phyloP scores from a whole-genome alignment of 768 basidiomycete species.

The Inosperma sp. region DNA sequence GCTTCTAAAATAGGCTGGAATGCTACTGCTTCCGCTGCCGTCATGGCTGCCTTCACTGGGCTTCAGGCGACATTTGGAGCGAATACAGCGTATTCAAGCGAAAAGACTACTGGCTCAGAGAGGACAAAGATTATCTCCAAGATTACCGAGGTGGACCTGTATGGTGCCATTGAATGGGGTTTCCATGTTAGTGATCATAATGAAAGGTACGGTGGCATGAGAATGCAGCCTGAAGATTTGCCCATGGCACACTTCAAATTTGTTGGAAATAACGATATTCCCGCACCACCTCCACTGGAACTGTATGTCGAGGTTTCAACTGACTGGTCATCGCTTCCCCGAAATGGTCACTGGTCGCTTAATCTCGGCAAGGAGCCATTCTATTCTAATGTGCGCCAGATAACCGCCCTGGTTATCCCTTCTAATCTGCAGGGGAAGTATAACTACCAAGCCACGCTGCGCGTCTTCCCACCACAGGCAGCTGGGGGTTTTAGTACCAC shows the following conservation, averaged over 20 bases:
- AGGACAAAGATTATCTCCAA: neutral
- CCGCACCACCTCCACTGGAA: neutral
- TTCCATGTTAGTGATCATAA: neutral
- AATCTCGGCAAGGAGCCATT: neutral
- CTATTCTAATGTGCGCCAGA: neutral
- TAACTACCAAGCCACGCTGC: neutral
- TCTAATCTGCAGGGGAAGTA: neutral
- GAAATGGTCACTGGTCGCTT: no score
- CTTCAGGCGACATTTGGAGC: neutral
- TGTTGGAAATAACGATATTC: neutral
- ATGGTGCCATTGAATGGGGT: neutral
- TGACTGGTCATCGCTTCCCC: neutral
- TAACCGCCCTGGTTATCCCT: neutral
- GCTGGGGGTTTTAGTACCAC: no score
- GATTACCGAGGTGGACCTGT: neutral
- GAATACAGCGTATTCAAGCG: neutral
- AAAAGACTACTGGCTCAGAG: neutral
- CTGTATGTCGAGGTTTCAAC: neutral
- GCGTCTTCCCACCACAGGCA: neutral
- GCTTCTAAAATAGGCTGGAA: neutral
- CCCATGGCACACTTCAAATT: neutral
- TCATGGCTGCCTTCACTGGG: neutral
- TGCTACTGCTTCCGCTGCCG: neutral
- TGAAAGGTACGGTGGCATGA: neutral
- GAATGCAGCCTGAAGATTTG: neutral